Base-by-base conservation (phyloP, 169 alveolate species). In the Plasmodium yoelii region DNA sequence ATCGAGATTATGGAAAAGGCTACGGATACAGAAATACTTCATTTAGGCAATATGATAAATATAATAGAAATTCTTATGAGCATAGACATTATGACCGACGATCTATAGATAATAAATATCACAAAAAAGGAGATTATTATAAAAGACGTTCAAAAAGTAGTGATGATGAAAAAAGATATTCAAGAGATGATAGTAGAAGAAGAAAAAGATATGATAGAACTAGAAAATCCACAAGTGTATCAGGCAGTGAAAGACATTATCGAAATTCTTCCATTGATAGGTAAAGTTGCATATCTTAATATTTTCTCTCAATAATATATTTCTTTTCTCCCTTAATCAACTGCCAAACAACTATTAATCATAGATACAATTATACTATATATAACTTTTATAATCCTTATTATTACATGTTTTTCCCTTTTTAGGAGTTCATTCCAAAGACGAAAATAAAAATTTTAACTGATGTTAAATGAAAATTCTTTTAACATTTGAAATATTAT, bases 111-210 rank as follows among this genome's bases (percentile, higher is more conserved):
- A 60, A 80, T 46, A 80, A 42, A 57, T 80, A 80, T 70, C 22
- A 80, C 59, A 80, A 42, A 70, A 80, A 42, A 47, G 42, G 67
- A 22, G 90, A 80, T 51, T 80, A 80, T 80, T 80, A 80, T 49
- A 65, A 65, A 80, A 57, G 82, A 28, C 26, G 34, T 18, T 3
- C 13, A 42, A 77, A 64, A 44, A 49, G 70, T 26, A 80, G 90
- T 65, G 82, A 65, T 46, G 56, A 47, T 53, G 90, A 80, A 55
- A 80, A 59, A 47, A 60, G 68, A 3, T 56, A 65, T 57, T 65
- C 90, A 46, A 55, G 90, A 60, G 90, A 80, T 80, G 74, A 53
- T 12, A 80, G 90, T 53, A 80, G 39, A 65, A 80, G 82, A 53
- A 80, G 61, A 60, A 80, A 67, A 51, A 67, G 82, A 80, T 80